Conservation (phyloP, 169 alveolate genomes). For the Plasmodium blacklocki region DNA sequence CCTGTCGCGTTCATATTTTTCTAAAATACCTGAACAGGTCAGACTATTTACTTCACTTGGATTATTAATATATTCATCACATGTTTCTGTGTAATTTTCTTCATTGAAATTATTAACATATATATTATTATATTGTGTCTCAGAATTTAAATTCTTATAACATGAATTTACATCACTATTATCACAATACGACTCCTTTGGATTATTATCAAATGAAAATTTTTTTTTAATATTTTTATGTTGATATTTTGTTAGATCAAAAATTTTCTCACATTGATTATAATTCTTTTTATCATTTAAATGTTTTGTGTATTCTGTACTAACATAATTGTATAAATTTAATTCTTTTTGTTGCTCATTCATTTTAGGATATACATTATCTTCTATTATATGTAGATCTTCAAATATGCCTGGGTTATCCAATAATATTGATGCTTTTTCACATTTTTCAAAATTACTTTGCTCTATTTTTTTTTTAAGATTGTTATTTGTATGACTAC, state of each 20-base stretch:
- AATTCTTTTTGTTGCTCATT: neutral
- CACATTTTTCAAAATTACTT: conserved; percentile 37
- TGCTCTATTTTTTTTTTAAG: conserved; percentile 23
- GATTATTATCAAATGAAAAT: neutral
- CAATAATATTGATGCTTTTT: conserved; percentile 58
- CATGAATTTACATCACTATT: too few species aligned
- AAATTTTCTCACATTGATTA: neutral
- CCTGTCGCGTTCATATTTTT: too few species aligned
- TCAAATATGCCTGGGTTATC: conserved; percentile 45
- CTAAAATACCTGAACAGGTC: too few species aligned
- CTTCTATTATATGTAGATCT: conserved; percentile 5
- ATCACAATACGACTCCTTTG: too few species aligned
- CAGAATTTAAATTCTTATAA: too few species aligned
- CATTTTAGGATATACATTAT: neutral
- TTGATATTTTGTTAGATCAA: conserved; percentile 2
- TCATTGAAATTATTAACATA: too few species aligned
- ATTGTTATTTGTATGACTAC: neutral
- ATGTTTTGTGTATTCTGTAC: neutral
- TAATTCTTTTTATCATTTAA: neutral
- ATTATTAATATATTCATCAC: too few species aligned
- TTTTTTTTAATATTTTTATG: neutral
- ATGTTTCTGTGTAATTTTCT: too few species aligned
- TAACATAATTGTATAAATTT: conserved; percentile 5
- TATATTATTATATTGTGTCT: too few species aligned
- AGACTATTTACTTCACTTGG: too few species aligned